Base-by-base conservation (phyloP, 495 filamentous ascomycete genomes). In the Penicillium lividum region DNA sequence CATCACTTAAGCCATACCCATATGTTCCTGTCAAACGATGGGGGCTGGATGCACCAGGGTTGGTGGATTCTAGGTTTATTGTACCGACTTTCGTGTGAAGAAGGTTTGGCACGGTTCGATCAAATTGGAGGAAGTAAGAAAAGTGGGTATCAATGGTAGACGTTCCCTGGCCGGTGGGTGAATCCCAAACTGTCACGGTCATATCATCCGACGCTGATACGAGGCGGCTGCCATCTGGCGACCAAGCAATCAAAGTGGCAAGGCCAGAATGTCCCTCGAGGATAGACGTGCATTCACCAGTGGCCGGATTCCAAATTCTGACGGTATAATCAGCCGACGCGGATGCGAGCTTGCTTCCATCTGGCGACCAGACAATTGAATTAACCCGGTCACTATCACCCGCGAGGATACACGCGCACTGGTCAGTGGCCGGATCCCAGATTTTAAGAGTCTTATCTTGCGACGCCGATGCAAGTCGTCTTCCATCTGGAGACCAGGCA, bases 1-100 rank as follows among this genome's bases (percentile, higher is more conserved):
- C 52, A 50, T 50, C 11, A 25, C 46, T 56, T 33, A 64, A 49
- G 25, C 62, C 55, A 54, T 51, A 65, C 9, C 53, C 53, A 27
- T 56, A 38, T n/a, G n/a, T n/a, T n/a, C n/a, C n/a, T n/a, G n/a
- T n/a, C n/a, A n/a, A n/a, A n/a, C n/a, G n/a, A n/a, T n/a, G n/a
- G n/a, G n/a, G n/a, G n/a, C n/a, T n/a, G n/a, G n/a, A n/a, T n/a
- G n/a, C n/a, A n/a, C n/a, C n/a, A n/a, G n/a, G n/a, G n/a, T n/a
- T n/a, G n/a, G n/a, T n/a, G n/a, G n/a, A n/a, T n/a, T n/a, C n/a
- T n/a, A n/a, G n/a, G n/a, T n/a, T n/a, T n/a, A n/a, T n/a, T n/a
- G n/a, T n/a, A n/a, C n/a, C n/a, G n/a, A n/a, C n/a, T n/a, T n/a
- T n/a, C n/a, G n/a, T n/a, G n/a, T n/a, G n/a, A n/a, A n/a, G n/a